Evolutionary conservation across 306 rosid genomes (phyloP).

Genomic region (Sindora glabra): DNA sequence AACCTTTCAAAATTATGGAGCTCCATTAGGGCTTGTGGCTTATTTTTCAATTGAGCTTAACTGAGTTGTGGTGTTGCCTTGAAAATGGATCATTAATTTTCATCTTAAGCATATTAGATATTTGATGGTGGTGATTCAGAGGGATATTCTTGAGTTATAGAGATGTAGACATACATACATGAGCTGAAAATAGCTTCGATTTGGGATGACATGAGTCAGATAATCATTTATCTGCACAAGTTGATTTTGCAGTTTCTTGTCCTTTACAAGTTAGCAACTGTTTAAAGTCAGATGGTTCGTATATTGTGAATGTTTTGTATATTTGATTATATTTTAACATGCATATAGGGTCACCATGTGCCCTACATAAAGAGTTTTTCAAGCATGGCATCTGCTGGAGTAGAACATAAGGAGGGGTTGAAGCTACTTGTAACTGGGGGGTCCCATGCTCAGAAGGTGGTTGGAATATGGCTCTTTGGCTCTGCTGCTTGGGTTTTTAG

Average conservation of each 20-base stretch:
- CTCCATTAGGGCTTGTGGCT: not conserved
- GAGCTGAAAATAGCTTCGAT: not conserved
- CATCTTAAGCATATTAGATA: not conserved
- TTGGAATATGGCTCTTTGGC: constrained; percentile 87
- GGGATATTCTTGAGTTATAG: not conserved
- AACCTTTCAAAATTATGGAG: not conserved
- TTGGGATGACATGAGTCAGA: not conserved
- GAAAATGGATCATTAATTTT: not conserved
- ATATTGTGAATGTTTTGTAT: not conserved
- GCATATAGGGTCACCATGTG: constrained; percentile 35
- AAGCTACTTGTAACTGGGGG: constrained; percentile 73
- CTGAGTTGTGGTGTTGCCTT: not conserved
- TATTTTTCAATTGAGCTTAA: not conserved
- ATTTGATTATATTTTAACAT: constrained; percentile 3
- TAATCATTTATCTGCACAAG: not conserved
- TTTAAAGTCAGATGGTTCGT: not conserved
- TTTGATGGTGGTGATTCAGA: not conserved
- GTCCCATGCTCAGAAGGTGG: constrained; percentile 54
- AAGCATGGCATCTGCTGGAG: constrained; percentile 27
- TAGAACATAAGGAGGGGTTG: constrained; percentile 40
- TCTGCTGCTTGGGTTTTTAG: constrained; percentile 93
- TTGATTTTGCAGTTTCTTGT: not conserved
- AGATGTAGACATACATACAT: not conserved
- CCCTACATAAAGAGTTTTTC: constrained; percentile 39
- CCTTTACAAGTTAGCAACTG: not conserved